Conservation (phyloP, 2,329 filamentous ascomycete genomes). For the Ophiostoma ips region DNA sequence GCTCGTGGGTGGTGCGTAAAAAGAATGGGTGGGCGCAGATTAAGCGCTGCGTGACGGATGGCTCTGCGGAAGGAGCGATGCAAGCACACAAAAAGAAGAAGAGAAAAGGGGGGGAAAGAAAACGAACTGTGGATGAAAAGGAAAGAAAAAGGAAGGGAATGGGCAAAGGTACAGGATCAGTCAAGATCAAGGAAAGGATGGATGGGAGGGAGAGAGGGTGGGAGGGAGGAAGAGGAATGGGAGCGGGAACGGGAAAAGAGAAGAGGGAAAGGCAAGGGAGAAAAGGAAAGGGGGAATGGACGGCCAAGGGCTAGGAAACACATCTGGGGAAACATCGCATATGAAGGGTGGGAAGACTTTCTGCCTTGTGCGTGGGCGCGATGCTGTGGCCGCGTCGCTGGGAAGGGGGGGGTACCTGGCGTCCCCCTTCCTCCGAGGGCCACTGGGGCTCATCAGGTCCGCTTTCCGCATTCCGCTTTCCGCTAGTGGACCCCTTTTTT, state of each 20-base stretch:
- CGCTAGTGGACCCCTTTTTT: too few relatives aligned
- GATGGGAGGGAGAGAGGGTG: not conserved
- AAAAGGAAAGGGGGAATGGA: not conserved
- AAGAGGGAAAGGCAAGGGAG: conserved; percentile 1
- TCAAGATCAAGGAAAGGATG: not conserved
- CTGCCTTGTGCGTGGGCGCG: too few relatives aligned
- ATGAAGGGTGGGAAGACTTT: too few relatives aligned
- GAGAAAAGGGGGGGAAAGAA: not conserved
- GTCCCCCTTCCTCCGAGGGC: not conserved
- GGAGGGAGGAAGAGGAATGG: not conserved
- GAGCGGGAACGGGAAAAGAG: not conserved
- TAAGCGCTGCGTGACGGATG: conserved; percentile 3
- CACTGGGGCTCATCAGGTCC: not conserved
- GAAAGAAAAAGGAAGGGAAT: not conserved
- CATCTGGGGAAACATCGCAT: too few relatives aligned
- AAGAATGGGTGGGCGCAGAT: not conserved
- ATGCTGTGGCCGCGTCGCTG: not conserved
- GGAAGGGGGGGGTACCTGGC: not conserved
- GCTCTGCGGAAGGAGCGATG: not conserved
- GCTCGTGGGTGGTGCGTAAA: not conserved
- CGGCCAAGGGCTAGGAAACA: not conserved
- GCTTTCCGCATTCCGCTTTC: not conserved
- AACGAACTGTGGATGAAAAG: not conserved
- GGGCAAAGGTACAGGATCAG: not conserved
- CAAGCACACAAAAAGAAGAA: too few relatives aligned